These are phyloP conservation scores for Cyphellophora attinorum DNA, from an alignment of 2,329 filamentous ascomycete genomes.

Conservation along the genomic window DNA sequence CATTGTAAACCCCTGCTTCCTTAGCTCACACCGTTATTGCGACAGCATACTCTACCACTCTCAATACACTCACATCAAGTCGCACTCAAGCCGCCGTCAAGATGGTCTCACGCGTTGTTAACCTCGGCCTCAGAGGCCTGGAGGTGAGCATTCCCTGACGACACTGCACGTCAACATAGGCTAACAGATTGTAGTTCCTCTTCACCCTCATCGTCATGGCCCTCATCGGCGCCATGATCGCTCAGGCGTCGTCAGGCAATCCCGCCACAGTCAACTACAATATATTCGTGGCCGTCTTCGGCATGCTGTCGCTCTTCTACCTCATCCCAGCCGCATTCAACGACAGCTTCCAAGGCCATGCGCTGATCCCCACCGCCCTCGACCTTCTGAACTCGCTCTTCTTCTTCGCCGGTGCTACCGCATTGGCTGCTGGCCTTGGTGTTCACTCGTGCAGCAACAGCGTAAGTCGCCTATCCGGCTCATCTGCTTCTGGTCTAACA, in stretches of 20 bases:
- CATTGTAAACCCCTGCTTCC: conserved; percentile 1
- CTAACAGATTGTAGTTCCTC: conserved; percentile 43
- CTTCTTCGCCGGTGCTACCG: conserved; percentile 38
- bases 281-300: conserved; percentile 39
- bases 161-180: too few relatives aligned
- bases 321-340: conserved; percentile 34
- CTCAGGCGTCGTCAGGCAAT: conserved; percentile 41
- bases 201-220: conserved; percentile 52
- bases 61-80: conserved; percentile 1
- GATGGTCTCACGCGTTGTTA: conserved; percentile 32
- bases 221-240: conserved; percentile 55
- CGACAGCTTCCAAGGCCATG: conserved; percentile 29
- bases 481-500: too few relatives aligned
- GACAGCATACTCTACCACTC: neutral
- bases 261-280: conserved; percentile 48
- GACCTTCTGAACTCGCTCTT: conserved; percentile 40
- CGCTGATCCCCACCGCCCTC: conserved; percentile 32
- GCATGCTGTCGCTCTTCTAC: conserved; percentile 39
- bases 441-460: conserved; percentile 35
- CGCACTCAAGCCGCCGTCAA: conserved; percentile 8
- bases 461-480: conserved; percentile 25
- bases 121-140: conserved; percentile 30
- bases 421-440: conserved; percentile 36
- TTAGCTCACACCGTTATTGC: neutral
- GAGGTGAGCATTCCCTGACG: conserved; percentile 31